Evolutionary conservation across 2,329 filamentous ascomycete species (phyloP).

Genomic region (Phyllosticta capitalensis): DNA sequence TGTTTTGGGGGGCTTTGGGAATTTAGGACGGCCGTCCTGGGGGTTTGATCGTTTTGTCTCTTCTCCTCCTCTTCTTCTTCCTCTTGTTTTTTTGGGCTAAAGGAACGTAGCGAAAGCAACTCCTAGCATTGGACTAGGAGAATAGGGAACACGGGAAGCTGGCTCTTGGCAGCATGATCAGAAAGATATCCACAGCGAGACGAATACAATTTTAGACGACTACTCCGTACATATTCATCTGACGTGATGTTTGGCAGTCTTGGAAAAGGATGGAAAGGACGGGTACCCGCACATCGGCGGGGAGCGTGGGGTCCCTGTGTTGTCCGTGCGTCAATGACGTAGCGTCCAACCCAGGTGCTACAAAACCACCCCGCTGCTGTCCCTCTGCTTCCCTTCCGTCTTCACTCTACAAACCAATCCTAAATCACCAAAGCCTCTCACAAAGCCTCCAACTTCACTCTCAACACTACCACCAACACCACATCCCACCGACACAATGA

Average conservation of each 20-base stretch:
- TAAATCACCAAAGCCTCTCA: no score
- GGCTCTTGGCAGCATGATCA: not conserved
- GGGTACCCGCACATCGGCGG: not conserved
- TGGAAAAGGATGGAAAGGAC: conserved; percentile 6
- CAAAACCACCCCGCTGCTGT: conserved; percentile 10
- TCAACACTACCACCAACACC: not conserved
- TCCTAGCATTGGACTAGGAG: conserved; percentile 4
- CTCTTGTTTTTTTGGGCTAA: conserved; percentile 4
- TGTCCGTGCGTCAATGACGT: conserved; percentile 10
- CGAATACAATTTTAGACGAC: not conserved
- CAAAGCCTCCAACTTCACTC: not conserved
- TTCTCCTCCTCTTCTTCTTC: not conserved
- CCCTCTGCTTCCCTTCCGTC: conserved; percentile 2
- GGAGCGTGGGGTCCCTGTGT: conserved; percentile 7
- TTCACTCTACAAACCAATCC: conserved; percentile 2
- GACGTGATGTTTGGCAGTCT: conserved; percentile 7
- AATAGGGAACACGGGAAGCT: not conserved
- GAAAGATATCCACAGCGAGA: not conserved
- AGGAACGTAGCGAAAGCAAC: conserved; percentile 1
- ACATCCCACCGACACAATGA: conserved; percentile 18
- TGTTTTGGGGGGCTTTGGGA: not conserved
- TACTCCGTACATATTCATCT: no score
- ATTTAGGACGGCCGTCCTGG: no score
- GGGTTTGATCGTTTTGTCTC: conserved; percentile 1
- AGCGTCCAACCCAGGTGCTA: conserved; percentile 2